Conservation (phyloP, 2,329 filamentous ascomycete genomes). For the Calycina marina region DNA sequence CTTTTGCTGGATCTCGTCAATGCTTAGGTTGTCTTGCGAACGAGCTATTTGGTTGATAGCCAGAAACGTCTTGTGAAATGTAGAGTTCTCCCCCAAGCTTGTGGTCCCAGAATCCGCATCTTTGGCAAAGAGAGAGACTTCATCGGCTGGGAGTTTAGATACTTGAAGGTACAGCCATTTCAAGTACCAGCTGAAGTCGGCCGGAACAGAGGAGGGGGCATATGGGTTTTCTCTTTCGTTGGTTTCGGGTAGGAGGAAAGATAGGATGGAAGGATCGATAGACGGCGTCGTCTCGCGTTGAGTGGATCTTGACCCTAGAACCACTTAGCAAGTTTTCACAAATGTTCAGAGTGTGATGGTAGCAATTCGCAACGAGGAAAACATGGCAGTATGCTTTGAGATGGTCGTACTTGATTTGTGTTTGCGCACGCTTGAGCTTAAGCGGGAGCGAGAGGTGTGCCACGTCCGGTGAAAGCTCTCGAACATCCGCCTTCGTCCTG, state of each 20-base stretch:
- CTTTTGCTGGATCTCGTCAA: conserved; percentile 9
- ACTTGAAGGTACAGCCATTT: conserved; percentile 2
- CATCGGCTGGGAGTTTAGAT: conserved; percentile 1
- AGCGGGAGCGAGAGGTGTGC: too few relatives aligned
- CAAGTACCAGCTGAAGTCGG: conserved; percentile 2
- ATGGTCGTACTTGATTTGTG: too few relatives aligned
- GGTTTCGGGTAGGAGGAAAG: conserved; percentile 1
- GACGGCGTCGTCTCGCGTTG: background rate
- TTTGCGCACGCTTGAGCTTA: too few relatives aligned
- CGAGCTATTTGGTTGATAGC: conserved; percentile 2
- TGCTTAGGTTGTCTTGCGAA: conserved; percentile 6
- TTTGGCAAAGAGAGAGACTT: background rate
- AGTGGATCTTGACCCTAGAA: background rate
- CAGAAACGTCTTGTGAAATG: conserved; percentile 1
- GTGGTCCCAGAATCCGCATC: background rate
- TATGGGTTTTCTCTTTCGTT: conserved; percentile 1
- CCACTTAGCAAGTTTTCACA: too few relatives aligned
- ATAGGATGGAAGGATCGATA: conserved; percentile 1
- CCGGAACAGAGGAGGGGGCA: background rate
- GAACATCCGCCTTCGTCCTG: too few relatives aligned
- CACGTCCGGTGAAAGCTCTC: too few relatives aligned
- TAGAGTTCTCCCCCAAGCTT: conserved; percentile 1
- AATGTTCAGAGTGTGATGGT: too few relatives aligned
- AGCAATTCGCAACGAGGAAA: too few relatives aligned
- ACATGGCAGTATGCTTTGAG: too few relatives aligned